Base-by-base conservation (phyloP, 2,329 filamentous ascomycete genomes). In the Colletotrichum australisinense region DNA sequence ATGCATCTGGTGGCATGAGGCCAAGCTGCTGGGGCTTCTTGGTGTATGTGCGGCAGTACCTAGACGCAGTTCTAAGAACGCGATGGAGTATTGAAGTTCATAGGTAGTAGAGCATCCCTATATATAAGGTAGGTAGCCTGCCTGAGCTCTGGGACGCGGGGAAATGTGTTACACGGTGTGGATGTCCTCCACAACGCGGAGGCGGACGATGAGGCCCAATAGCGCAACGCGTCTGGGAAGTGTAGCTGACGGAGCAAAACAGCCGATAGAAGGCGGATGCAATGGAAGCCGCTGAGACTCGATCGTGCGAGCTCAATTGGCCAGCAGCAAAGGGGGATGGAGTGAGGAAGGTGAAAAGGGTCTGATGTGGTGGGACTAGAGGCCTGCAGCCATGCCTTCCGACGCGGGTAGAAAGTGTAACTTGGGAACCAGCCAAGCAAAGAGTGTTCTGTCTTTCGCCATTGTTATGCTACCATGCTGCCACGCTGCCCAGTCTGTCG, bases 311-410 rank as follows among this genome's bases (percentile, higher is more conserved):
- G 8, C 42, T 26, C 55, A 59, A 73, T 73, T 73, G 66, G 66
- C 59, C 66, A 46, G 59, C 53, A 11, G 14, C 42, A 32, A 32
- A 53, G 28, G 26, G 16, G 63, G 30, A 35, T 56, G 53, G 53
- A 59, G 55, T n/a, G 26, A 46, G 56, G 28, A 56, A 53, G 66
- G 67, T 63, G 14, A 26, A 19, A 49, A 32, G 65, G 19, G 66
- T 59, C 57, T 65, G 65, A 63, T 19, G 64, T 26, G 57, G 66
- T 38, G 69, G 58, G 52, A 59, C 35, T 14, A 38, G 57, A 58
- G 30, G 63, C 42, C 55, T 69, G 66, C 58, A 69, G 59, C 55
- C 49, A 63, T 73, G 66, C 66, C 58, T 70, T 66, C 59, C 53
- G 59, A 69, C 28, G 67, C 49, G 32, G 67, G 67, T 26, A 64